Conservation (phyloP, 164 flowering plant genomes). For the Akebia trifoliata region DNA sequence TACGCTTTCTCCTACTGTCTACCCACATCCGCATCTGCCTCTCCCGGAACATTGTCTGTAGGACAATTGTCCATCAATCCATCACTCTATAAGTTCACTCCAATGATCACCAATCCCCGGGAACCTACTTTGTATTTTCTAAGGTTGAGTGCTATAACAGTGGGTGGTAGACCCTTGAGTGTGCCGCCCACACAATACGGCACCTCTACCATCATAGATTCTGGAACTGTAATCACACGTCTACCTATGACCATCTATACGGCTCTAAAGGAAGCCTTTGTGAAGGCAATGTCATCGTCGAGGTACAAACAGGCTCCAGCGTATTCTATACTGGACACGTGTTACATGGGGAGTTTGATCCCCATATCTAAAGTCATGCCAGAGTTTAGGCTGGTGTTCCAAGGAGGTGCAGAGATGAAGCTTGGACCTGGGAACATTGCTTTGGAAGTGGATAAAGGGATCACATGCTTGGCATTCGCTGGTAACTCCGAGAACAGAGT, state of each 20-base stretch:
- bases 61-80: slow-evolving; percentile 17
- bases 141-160: slow-evolving; percentile 23
- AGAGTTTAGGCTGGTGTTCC: slow-evolving; percentile 24
- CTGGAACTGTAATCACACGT: slow-evolving; percentile 53
- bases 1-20: slow-evolving; percentile 50
- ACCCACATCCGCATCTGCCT: slow-evolving; percentile 22
- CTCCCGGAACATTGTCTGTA: slow-evolving; percentile 28
- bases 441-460: slow-evolving; percentile 23
- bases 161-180: slow-evolving; percentile 21
- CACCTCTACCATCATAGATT: slow-evolving; percentile 41
- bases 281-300: slow-evolving; percentile 17
- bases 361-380: slow-evolving; percentile 21
- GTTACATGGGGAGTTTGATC: slow-evolving; percentile 22
- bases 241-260: slow-evolving; percentile 31
- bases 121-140: slow-evolving; percentile 35
- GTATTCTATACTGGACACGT: slow-evolving; percentile 39
- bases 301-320: slow-evolving; percentile 23
- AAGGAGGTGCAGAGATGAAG: slow-evolving; percentile 33
- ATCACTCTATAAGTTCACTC: slow-evolving; percentile 33
- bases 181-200: slow-evolving; percentile 16
- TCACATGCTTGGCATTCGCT: slow-evolving; percentile 44
- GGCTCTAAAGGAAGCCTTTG: slow-evolving; percentile 26
- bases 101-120: slow-evolving; percentile 26
- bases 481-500: slow-evolving; percentile 9
- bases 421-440: slow-evolving; percentile 22